phyloP scores from a whole-genome alignment of 441 rosid genomes.

The Gossypium schwendimanii region DNA sequence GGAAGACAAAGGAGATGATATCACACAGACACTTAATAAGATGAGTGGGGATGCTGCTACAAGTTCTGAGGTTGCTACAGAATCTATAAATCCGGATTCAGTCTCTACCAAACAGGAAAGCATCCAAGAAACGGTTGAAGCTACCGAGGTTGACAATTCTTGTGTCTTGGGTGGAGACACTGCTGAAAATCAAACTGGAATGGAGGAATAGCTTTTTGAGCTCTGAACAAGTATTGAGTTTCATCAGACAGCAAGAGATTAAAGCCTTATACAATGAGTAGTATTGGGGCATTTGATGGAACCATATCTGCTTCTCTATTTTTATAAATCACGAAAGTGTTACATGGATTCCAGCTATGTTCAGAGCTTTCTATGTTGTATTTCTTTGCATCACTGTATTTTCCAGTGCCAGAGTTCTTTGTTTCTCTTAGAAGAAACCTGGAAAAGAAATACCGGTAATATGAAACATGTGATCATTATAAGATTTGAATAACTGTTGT shows the following conservation, averaged over 20 bases:
- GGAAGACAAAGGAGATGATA: constrained; percentile 9
- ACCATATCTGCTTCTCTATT: not conserved
- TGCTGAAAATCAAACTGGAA: not conserved
- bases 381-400: constrained; percentile 1
- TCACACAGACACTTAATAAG: not conserved
- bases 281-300: not conserved
- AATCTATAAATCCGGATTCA: constrained; percentile 8
- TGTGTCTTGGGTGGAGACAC: constrained; percentile 13
- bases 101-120: constrained; percentile 2
- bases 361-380: not conserved
- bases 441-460: not conserved
- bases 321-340: not conserved
- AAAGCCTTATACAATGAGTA: not conserved
- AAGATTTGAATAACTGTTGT: constrained; percentile 9
- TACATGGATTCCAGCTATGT: not conserved
- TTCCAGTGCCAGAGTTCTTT: constrained; percentile 4
- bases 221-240: not conserved
- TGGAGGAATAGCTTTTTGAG: constrained; percentile 2
- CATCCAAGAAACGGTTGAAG: constrained; percentile 8
- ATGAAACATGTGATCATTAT: constrained; percentile 5
- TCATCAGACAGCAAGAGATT: not conserved
- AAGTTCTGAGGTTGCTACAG: constrained; percentile 10
- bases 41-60: constrained; percentile 3
- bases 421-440: not conserved
- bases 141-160: not conserved